Percentiles rank a stretch among this genome's conserved stretches.
Evolutionary conservation across 2,329 filamentous ascomycete genomes (phyloP).

Genomic region (Magnaporthiopsis rhizophila): DNA sequence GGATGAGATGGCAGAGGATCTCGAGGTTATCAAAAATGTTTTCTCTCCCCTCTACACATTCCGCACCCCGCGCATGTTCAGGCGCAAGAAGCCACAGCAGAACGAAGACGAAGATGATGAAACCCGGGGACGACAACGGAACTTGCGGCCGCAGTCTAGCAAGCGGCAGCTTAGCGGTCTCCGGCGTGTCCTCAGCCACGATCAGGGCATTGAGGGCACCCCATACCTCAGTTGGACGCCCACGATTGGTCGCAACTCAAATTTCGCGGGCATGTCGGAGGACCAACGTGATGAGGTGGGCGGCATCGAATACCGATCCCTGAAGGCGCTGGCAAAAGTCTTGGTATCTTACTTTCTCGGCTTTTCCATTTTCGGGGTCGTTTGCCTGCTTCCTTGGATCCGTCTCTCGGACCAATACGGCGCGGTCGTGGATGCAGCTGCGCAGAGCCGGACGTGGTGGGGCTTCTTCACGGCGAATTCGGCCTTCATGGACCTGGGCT

Average conservation of each 20-base stretch:
- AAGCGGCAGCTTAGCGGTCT: conserved; percentile 41
- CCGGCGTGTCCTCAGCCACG: conserved; percentile 45
- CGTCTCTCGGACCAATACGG: conserved; percentile 53
- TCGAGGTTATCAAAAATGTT: conserved; percentile 30
- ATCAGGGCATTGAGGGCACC: conserved; percentile 48
- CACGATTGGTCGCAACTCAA: conserved; percentile 86
- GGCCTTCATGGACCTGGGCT: conserved; percentile 91
- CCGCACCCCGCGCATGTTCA: conserved; percentile 33
- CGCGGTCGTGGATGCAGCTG: conserved; percentile 50
- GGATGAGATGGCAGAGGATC: conserved; percentile 35
- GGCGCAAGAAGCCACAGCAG: conserved; percentile 17
- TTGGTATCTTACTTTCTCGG: conserved; percentile 74
- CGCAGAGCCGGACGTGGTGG: conserved; percentile 75
- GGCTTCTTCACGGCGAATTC: conserved; percentile 82
- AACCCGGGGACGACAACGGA: conserved; percentile 26
- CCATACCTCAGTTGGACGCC: conserved; percentile 94
- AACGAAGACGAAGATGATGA: conserved; percentile 7
- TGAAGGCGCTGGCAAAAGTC: conserved; percentile 78
- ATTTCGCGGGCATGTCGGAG: conserved; percentile 79
- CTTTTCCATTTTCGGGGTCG: conserved; percentile 69
- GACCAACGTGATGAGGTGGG: conserved; percentile 92
- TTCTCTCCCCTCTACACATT: conserved; percentile 32
- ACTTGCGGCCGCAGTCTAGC: conserved; percentile 27
- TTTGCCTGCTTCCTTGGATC: conserved; percentile 77
- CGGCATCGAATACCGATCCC: conserved; percentile 88